Percentiles rank a stretch among this genome's conserved stretches.
phyloP scores from a whole-genome alignment of 805 yeast species.

The Yarrowia bubula region DNA sequence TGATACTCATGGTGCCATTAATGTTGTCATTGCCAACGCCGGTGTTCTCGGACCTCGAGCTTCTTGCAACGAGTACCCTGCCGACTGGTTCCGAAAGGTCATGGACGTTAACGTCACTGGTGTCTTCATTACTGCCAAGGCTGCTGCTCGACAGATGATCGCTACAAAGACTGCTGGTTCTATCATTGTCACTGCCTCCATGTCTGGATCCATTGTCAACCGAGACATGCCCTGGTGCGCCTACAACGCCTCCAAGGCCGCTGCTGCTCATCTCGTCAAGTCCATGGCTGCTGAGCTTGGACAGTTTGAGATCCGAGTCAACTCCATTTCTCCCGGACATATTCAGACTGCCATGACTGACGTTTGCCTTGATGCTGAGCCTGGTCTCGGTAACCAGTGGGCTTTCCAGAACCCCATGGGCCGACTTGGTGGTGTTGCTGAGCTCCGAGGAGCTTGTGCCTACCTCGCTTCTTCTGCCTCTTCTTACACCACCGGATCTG shows the following conservation, averaged over 20 bases:
- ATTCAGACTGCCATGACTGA: constrained; percentile 75
- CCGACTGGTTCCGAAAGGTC: constrained; percentile 59
- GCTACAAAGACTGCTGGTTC: constrained; percentile 55
- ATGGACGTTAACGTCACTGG: constrained; percentile 69
- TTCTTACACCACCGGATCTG: constrained; percentile 80
- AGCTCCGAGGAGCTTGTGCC: constrained; percentile 72
- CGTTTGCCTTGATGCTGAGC: constrained; percentile 56
- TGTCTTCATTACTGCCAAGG: constrained; percentile 67
- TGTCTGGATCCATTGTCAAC: constrained; percentile 84
- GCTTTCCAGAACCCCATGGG: constrained; percentile 69
- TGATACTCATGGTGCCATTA: constrained; percentile 53
- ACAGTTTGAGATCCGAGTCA: constrained; percentile 69
- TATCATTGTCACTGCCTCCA: constrained; percentile 78
- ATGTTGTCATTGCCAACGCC: constrained; percentile 73
- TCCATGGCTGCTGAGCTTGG: constrained; percentile 84
- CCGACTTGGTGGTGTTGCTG: constrained; percentile 83
- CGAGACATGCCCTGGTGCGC: constrained; percentile 81
- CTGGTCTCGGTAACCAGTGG: constrained; percentile 65
- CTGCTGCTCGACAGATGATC: constrained; percentile 62
- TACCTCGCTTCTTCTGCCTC: constrained; percentile 75
- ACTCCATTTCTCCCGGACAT: constrained; percentile 78
- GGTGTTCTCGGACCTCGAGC: constrained; percentile 48
- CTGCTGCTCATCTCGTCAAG: constrained; percentile 74
- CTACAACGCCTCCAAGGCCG: constrained; percentile 84
- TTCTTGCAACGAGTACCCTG: constrained; percentile 56